phyloP scores from a whole-genome alignment of 192 early-diverging fungal species.

The Mortierella claussenii region DNA sequence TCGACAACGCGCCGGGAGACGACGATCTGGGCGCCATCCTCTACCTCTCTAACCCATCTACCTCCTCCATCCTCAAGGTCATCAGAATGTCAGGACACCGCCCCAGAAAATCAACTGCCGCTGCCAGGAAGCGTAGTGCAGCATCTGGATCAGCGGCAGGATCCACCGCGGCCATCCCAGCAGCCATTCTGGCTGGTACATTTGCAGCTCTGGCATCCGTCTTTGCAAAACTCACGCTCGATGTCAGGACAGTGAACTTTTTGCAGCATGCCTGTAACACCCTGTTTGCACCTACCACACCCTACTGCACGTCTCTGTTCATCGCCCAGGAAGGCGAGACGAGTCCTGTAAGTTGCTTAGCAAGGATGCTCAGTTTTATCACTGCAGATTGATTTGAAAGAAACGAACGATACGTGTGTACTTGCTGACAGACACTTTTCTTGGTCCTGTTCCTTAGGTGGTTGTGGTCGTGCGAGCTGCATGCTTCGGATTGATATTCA shows the following conservation, averaged over 20 bases:
- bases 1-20: neutral
- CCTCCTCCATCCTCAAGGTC: neutral
- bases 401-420: too few relatives aligned
- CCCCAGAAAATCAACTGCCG: constrained; percentile 39
- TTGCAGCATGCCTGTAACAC: constrained; percentile 33
- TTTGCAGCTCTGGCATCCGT: constrained; percentile 84
- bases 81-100: constrained; percentile 36
- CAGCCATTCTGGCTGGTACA: constrained; percentile 69
- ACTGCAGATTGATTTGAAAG: too few relatives aligned
- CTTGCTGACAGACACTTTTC: neutral
- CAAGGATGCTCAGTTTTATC: too few relatives aligned
- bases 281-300: constrained; percentile 34
- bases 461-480: constrained; percentile 54
- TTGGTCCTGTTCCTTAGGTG: constrained; percentile 23
- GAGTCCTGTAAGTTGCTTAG: constrained; percentile 23
- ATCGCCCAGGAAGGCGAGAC: constrained; percentile 43
- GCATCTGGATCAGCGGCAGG: constrained; percentile 7
- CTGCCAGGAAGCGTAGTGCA: constrained; percentile 19
- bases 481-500: constrained; percentile 70
- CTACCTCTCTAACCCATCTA: neutral
- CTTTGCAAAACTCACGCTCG: constrained; percentile 81
- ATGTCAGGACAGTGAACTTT: constrained; percentile 59
- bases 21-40: neutral
- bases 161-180: constrained; percentile 50
- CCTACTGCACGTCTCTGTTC: constrained; percentile 37